A percentile compares a stretch with the other conserved stretches of the same genome.
Conservation (phyloP, 495 filamentous ascomycete species). For the Bacidia rubella region DNA sequence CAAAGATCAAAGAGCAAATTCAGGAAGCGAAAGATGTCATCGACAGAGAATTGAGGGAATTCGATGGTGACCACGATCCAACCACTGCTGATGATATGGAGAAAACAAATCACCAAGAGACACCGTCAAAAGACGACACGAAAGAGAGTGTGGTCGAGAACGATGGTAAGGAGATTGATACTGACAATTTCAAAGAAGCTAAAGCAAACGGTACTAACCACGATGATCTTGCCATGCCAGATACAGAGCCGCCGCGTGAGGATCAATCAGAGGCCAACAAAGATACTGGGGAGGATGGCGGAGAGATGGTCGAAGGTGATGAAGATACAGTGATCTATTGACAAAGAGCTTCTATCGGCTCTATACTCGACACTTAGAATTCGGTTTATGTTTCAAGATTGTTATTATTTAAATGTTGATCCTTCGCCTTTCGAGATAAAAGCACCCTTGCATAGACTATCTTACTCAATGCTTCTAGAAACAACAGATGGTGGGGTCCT, state of each 20-base stretch:
- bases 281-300: conserved; percentile 49
- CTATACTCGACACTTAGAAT: not conserved
- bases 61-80: conserved; percentile 23
- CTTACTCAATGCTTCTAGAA: too few relatives aligned
- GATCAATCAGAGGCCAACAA: conserved; percentile 18
- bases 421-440: too few relatives aligned
- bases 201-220: conserved; percentile 12
- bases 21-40: conserved; percentile 40
- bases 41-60: conserved; percentile 36
- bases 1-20: conserved; percentile 45
- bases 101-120: conserved; percentile 6
- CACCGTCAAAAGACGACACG: conserved; percentile 9
- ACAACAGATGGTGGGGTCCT: too few relatives aligned
- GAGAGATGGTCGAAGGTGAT: conserved; percentile 60
- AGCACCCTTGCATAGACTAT: too few relatives aligned
- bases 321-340: conserved; percentile 84
- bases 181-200: conserved; percentile 12
- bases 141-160: conserved; percentile 22
- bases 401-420: too few relatives aligned
- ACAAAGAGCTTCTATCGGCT: conserved; percentile 15
- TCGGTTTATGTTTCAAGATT: not conserved
- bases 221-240: conserved; percentile 18
- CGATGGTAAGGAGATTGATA: conserved; percentile 20
- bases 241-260: conserved; percentile 12
- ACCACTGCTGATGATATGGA: not conserved